These are phyloP conservation scores for Chaetomium olivaceum DNA, from an alignment of 2,329 filamentous ascomycete species.

Conservation along the genomic window DNA sequence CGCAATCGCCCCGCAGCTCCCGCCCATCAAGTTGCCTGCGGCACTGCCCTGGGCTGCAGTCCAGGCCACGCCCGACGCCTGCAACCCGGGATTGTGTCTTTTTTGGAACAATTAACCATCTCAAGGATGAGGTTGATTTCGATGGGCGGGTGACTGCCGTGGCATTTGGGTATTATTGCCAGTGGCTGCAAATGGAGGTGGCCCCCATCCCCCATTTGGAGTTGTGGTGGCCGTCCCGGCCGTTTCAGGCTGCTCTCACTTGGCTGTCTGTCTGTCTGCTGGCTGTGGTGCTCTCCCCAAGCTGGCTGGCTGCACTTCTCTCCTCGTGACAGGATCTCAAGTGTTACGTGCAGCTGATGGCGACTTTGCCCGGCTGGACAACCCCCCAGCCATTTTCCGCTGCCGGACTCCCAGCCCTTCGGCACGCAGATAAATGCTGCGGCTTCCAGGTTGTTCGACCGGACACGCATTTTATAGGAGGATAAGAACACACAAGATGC, in stretches of 20 bases:
- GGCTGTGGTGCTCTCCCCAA: conserved; percentile 28
- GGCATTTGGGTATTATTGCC: conserved; percentile 29
- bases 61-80: conserved; percentile 9
- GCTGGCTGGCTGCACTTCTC: conserved; percentile 19
- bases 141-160: conserved; percentile 14
- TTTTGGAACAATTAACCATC: conserved; percentile 25
- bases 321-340: conserved; percentile 26
- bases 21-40: conserved; percentile 8
- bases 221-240: conserved; percentile 15
- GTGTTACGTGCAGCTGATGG: conserved; percentile 30
- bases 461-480: conserved; percentile 27
- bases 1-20: conserved; percentile 23
- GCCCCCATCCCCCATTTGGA: conserved; percentile 15
- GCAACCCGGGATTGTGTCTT: conserved; percentile 15
- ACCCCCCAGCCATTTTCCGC: conserved; percentile 21
- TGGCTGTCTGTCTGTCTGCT: conserved; percentile 22
- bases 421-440: conserved; percentile 27
- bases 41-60: background rate
- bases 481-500: conserved; percentile 28
- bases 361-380: conserved; percentile 17
- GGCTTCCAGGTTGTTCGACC: conserved; percentile 27
- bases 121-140: conserved; percentile 16
- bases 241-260: conserved; percentile 19
- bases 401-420: conserved; percentile 31
- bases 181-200: conserved; percentile 20